Evolutionary conservation across 305 asterid species (phyloP).

Genomic region (Salvia sclarea): DNA sequence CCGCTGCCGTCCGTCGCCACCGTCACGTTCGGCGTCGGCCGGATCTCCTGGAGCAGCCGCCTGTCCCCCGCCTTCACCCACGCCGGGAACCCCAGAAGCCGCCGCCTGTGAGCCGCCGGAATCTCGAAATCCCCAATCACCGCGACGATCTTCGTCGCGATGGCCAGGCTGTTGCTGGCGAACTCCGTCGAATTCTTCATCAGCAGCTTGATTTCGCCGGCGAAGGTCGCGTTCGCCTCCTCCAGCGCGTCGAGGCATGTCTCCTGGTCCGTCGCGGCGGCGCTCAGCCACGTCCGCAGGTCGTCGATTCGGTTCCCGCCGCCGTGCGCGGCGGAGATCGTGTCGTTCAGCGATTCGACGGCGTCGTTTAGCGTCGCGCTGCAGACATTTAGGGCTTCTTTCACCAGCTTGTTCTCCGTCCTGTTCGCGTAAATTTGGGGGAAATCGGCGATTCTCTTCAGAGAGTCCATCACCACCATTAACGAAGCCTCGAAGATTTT

Average conservation of each 20-base stretch:
- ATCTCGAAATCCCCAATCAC: slow-evolving; percentile 38
- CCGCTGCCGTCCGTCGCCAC: slow-evolving; percentile 61
- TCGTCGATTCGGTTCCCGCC: slow-evolving; percentile 43
- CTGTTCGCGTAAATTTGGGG: slow-evolving; percentile 39
- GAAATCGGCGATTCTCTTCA: slow-evolving; percentile 32
- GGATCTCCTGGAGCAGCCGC: slow-evolving; percentile 47
- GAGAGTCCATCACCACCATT: slow-evolving; percentile 40
- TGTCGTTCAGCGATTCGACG: slow-evolving; percentile 50
- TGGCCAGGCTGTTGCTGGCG: slow-evolving; percentile 72
- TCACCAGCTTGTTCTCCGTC: slow-evolving; percentile 32
- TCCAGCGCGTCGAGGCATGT: slow-evolving; percentile 69
- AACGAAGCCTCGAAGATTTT: slow-evolving; percentile 55
- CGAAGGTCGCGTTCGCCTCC: slow-evolving; percentile 51
- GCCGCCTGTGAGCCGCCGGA: slow-evolving; percentile 47
- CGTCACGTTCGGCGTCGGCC: slow-evolving; percentile 46
- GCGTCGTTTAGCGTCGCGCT: slow-evolving; percentile 53
- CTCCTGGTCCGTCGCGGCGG: slow-evolving; percentile 59
- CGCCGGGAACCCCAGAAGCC: slow-evolving; percentile 49
- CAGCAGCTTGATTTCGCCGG: slow-evolving; percentile 35
- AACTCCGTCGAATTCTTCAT: slow-evolving; percentile 58
- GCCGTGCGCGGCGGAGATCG: slow-evolving; percentile 33
- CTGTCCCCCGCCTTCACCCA: slow-evolving; percentile 58
- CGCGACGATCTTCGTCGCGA: slow-evolving; percentile 49
- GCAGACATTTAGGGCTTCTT: slow-evolving; percentile 58
- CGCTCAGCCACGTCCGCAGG: slow-evolving; percentile 68